Evolutionary conservation across 1,284 basidiomycete genomes (phyloP), one percentile per base, ranked within the genome.

Genomic region (Schizopora paradoxa): DNA sequence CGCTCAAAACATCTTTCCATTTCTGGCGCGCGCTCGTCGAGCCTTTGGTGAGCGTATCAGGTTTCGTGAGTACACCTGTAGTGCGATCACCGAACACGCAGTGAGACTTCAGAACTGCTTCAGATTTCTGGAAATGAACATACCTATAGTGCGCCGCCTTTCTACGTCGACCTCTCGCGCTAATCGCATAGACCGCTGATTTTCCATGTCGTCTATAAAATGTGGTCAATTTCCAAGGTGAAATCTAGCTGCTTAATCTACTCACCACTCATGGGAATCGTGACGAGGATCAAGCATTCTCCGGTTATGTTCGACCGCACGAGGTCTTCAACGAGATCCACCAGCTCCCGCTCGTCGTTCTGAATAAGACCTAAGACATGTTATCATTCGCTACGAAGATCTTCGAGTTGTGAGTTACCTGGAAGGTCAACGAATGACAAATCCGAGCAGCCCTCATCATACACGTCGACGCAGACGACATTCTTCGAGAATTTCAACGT

Each of bases 11-110:
- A 1, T 71, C 67, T n/a, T 67, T 60, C 79, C 81, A 83, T 29
- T 55, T 50, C 14, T 63, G 49, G 7, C 61, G 72, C 2, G 65
- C 43, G 35, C 67, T 68, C 6, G 65, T 69, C 0, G 72, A 68
- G 10, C 77, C 78, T 0, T 58, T 36, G 0, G 66, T 58, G 2
- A 83, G 59, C 4, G 62, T 67, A 41, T 85, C 82, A 0, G 81
- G 78, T 51, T 86, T 85, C 0, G 82, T 84, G 18, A 83, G 61
- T 0, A 84, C 71, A n/a, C 76, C 79, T 81, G 42, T 3, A 32
- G 7, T 29, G 25, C 7, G 19, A 27, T 31, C 8, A 14, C 6
- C 34, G 7, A 41, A 34, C 5, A 11, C 10, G 18, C 6, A 6
- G 2, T 2, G 14, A 14, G 21, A 8, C n/a, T n/a, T n/a, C n/a